phyloP scores from a whole-genome alignment of 208 protist species.

The Sergeia podlipaevii region DNA sequence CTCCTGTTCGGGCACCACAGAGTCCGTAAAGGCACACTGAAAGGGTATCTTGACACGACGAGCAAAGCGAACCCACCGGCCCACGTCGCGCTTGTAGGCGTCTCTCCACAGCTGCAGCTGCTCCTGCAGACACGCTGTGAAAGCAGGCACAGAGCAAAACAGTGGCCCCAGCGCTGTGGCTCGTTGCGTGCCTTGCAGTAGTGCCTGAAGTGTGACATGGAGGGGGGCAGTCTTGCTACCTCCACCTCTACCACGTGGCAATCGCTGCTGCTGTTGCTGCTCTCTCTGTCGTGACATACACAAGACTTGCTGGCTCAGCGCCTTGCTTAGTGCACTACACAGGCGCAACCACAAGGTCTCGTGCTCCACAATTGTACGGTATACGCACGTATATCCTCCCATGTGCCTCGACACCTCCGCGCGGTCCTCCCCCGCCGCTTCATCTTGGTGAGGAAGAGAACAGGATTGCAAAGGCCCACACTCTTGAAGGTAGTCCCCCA shows the following conservation, averaged over 20 bases:
- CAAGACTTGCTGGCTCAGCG: no score
- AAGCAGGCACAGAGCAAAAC: conserved; percentile 5
- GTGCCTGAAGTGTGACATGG: no score
- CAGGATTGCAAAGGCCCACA: no score
- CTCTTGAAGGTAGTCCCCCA: conserved; percentile 10
- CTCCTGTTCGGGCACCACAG: no score
- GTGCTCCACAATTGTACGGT: conserved; percentile 2
- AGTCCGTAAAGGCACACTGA: background rate
- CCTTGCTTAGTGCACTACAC: conserved; percentile 11
- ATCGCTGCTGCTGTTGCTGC: no score
- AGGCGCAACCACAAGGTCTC: conserved; percentile 8
- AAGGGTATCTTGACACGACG: background rate
- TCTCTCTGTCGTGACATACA: no score
- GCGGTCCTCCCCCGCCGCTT: background rate
- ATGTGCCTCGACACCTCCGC: background rate
- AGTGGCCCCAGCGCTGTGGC: background rate
- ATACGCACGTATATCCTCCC: background rate
- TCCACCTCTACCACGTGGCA: no score
- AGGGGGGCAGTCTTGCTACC: no score
- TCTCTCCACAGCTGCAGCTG: conserved; percentile 4
- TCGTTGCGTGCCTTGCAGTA: background rate
- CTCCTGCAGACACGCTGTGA: background rate
- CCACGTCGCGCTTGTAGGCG: background rate
- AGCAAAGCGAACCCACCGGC: conserved; percentile 4
- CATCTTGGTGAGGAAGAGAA: background rate